A percentile compares a stretch with the other conserved stretches of the same genome.
phyloP scores from a whole-genome alignment of 2,329 filamentous ascomycete genomes.

The Talaromyces islandicus region DNA sequence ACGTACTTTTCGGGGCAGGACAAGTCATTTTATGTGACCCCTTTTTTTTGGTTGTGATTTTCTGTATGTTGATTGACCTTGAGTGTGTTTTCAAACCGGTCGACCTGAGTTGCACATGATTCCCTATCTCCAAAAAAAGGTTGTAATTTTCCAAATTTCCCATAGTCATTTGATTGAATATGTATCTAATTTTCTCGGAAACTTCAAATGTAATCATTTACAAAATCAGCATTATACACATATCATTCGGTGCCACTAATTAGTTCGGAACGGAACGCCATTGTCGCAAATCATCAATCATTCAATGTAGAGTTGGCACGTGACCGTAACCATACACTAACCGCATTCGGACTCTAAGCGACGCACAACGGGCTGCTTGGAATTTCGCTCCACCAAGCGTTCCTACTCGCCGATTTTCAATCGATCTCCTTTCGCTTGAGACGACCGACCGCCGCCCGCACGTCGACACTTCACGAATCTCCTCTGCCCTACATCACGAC shows the following conservation, averaged over 20 bases:
- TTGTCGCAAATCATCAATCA: too few relatives aligned
- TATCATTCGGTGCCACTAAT: too few relatives aligned
- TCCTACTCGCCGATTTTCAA: conserved; percentile 30
- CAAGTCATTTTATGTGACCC: background rate
- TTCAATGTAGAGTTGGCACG: conserved; percentile 13
- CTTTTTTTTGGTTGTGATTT: background rate
- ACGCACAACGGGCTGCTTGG: conserved; percentile 36
- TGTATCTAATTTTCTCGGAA: background rate
- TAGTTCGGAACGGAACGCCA: background rate
- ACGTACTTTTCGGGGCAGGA: background rate
- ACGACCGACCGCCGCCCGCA: conserved; percentile 24
- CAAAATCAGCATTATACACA: background rate
- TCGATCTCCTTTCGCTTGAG: conserved; percentile 15
- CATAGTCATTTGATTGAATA: background rate
- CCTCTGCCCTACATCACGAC: conserved; percentile 16
- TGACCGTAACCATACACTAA: conserved; percentile 27
- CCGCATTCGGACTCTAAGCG: conserved; percentile 33
- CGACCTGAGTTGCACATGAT: background rate
- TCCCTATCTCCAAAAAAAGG: background rate
- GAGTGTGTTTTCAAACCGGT: background rate
- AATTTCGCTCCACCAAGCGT: conserved; percentile 35
- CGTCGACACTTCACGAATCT: conserved; percentile 29
- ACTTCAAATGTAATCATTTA: background rate
- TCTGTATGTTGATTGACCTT: background rate
- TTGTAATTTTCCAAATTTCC: background rate